Base-by-base conservation (phyloP, 805 yeast species). In the Candida nanaspora region DNA sequence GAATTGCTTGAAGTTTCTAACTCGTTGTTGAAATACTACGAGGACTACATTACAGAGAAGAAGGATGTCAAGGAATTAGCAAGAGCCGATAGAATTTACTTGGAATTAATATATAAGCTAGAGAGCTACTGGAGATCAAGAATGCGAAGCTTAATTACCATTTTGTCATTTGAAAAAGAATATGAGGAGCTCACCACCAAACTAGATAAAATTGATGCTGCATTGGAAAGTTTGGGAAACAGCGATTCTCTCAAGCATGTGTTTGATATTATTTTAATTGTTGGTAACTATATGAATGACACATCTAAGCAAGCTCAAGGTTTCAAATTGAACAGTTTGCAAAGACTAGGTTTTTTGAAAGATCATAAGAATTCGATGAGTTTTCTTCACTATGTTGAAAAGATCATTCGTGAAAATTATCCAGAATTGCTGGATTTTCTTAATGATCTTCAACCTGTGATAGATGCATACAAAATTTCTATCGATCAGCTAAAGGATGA, bases 231-330 rank as follows among this genome's bases (percentile, higher is more conserved):
- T 33, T 69, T 91, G 30, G 74, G 75, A 45, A 68, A 72, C 21
- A 86, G 96, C 1, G 74, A 73, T 15, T 76, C 78, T 39, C 69
- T 94, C 54, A 75, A 79, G 46, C 74, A 77, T 41, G 79, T 93
- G 14, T 74, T 94, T 53, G 88, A 86, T 42, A 78, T 93, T 36
- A 91, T 93, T 46, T 68, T 89, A 47, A 81, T 89, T 4, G 93
- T 93, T 38, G 99, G 98, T 44, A 93, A 93, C 59, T 91, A 81
- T 59, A 93, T 93, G 98, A 93, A 94, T 58, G 96, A 88, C 53
- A 68, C 78, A n/a, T 70, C 86, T 2, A 89, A 88, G 52, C 95
- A 88, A 58, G 98, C 97, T 1, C 74, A 76, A 48, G 99, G 99
- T 3, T 94, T 94, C 70, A 83, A 84, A 53, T 67, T 93, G 44